Evolutionary conservation across 495 filamentous ascomycete species (phyloP).

Genomic region (Tuber umbilicatum): DNA sequence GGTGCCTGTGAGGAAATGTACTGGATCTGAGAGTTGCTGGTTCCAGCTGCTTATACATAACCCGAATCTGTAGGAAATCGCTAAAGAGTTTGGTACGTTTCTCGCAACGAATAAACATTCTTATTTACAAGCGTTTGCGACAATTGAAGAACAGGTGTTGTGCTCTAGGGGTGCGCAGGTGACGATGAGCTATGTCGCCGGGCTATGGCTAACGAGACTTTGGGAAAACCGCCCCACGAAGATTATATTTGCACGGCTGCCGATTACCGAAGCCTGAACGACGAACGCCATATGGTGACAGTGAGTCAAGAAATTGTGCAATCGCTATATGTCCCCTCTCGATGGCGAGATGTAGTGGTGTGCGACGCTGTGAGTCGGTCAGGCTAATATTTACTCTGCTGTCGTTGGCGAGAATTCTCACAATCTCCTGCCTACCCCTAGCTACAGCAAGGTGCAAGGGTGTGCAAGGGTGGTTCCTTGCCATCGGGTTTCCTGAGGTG

Average conservation of each 20-base stretch:
- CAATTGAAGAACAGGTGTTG: neutral
- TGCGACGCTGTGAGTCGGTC: neutral
- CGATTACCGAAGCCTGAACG: neutral
- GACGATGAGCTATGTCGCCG: neutral
- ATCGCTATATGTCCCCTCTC: neutral
- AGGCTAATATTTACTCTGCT: neutral
- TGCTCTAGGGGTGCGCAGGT: neutral
- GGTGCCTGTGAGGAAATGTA: neutral
- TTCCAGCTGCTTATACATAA: neutral
- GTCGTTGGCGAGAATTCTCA: neutral
- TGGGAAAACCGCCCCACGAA: neutral
- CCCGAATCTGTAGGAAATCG: neutral
- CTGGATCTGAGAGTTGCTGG: neutral
- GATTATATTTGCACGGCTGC: neutral
- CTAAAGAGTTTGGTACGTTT: neutral
- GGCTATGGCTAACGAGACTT: neutral
- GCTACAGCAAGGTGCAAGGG: neutral
- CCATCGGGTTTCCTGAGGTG: neutral
- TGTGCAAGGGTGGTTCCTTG: neutral
- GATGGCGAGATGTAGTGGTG: neutral
- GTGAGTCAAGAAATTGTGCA: neutral
- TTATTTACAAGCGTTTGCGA: neutral
- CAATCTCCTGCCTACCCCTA: neutral
- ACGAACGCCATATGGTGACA: neutral
- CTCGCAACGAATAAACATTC: neutral